A percentile compares a stretch with the other conserved stretches of the same genome.
phyloP scores from a whole-genome alignment of 768 basidiomycete genomes.

The Hemileccinum rubropunctum region DNA sequence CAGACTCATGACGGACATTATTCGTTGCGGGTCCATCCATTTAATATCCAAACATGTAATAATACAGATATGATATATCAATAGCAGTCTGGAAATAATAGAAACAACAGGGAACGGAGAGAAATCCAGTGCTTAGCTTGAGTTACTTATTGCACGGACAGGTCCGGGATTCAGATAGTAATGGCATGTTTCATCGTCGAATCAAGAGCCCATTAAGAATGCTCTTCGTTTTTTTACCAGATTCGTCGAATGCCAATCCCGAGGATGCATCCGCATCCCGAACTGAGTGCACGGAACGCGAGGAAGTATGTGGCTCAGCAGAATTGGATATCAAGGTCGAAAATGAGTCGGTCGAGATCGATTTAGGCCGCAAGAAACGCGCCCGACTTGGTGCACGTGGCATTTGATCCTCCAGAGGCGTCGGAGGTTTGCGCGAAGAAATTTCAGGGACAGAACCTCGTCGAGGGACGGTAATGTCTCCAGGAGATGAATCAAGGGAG shows the following conservation, averaged over 20 bases:
- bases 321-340: conserved; percentile 29
- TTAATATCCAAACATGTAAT: conserved; percentile 17
- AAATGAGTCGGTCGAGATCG: conserved; percentile 55
- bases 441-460: conserved; percentile 29
- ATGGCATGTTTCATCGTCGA: conserved; percentile 30
- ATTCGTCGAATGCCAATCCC: conserved; percentile 15
- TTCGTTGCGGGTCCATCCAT: conserved; percentile 4
- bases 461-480: conserved; percentile 17
- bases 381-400: conserved; percentile 18
- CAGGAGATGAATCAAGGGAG: conserved; percentile 4
- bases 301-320: conserved; percentile 5
- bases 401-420: conserved; percentile 17
- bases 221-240: conserved; percentile 34
- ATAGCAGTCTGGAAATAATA: conserved; percentile 5
- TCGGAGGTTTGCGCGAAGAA: conserved; percentile 6
- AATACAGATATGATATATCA: conserved; percentile 27
- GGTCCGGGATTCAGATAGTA: too few relatives aligned
- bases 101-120: background rate
- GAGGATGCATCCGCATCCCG: conserved; percentile 7
- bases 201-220: conserved; percentile 40
- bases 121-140: background rate
- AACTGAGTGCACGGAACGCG: background rate
- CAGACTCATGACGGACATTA: conserved; percentile 16
- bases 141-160: too few relatives aligned
- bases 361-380: conserved; percentile 42